These are phyloP conservation scores for Reutealis trisperma DNA, from an alignment of 345 rosid genomes.

Conservation along the genomic window DNA sequence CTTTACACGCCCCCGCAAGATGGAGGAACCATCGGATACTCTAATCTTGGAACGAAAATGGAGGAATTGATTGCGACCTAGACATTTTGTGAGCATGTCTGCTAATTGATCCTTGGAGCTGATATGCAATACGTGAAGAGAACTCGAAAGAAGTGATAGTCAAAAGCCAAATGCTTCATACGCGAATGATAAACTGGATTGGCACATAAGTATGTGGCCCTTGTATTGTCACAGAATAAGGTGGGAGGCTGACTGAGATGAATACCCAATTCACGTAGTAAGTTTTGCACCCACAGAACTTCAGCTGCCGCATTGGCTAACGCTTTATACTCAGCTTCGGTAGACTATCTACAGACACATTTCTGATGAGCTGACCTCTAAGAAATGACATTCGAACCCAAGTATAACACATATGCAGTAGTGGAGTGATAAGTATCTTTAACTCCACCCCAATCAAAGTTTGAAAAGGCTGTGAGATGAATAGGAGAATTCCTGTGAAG, in stretches of 20 bases:
- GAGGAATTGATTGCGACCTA: neutral
- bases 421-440: neutral
- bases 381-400: neutral
- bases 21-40: neutral
- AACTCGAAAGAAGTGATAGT: neutral
- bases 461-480: neutral
- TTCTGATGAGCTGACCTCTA: neutral
- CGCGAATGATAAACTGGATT: neutral
- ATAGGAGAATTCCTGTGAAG: neutral
- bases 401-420: neutral
- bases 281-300: neutral
- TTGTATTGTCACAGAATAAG: neutral
- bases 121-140: neutral
- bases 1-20: neutral
- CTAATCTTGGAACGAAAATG: neutral
- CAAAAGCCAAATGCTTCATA: too few species aligned
- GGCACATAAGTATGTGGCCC: neutral
- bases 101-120: neutral
- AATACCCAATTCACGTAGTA: neutral
- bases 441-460: neutral
- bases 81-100: neutral
- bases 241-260: neutral
- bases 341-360: neutral
- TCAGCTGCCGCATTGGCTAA: neutral
- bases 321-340: neutral